phyloP scores from a whole-genome alignment of 2,329 filamentous ascomycete genomes.

The Amylocarpus encephaloides region DNA sequence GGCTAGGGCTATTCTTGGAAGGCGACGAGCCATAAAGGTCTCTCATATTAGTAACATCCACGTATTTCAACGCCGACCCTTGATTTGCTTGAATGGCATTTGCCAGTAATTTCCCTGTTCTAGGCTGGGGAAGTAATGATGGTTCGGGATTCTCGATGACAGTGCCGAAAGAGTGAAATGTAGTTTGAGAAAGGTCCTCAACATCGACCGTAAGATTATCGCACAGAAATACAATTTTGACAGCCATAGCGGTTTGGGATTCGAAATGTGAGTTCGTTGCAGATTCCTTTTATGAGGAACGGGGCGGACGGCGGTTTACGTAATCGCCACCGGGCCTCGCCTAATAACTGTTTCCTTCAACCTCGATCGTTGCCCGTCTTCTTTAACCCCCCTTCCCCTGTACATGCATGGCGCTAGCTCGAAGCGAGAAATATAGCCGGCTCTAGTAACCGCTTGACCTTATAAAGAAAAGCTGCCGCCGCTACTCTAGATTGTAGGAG shows the following conservation, averaged over 20 bases:
- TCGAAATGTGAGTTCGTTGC: no score
- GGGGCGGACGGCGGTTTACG: no score
- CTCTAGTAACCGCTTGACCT: no score
- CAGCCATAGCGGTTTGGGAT: conserved; percentile 14
- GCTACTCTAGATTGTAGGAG: no score
- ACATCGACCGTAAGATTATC: conserved; percentile 42
- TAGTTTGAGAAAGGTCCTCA: conserved; percentile 57
- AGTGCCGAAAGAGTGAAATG: conserved; percentile 76
- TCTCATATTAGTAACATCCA: conserved; percentile 65
- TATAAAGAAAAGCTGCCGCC: no score
- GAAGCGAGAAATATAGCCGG: no score
- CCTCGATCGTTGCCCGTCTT: no score
- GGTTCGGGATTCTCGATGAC: conserved; percentile 70
- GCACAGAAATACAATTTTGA: conserved; percentile 10
- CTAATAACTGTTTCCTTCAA: no score
- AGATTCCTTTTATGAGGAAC: not conserved
- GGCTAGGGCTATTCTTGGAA: conserved; percentile 49
- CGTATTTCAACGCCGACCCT: conserved; percentile 80
- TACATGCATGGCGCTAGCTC: no score
- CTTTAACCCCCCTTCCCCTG: no score
- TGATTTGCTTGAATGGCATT: conserved; percentile 67
- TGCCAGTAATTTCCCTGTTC: conserved; percentile 29
- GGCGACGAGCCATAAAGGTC: conserved; percentile 61
- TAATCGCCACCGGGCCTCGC: no score
- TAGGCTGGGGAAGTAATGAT: conserved; percentile 43